Conservation (phyloP, 2,329 filamentous ascomycete species). For the Hymenoscyphus salicellus region DNA sequence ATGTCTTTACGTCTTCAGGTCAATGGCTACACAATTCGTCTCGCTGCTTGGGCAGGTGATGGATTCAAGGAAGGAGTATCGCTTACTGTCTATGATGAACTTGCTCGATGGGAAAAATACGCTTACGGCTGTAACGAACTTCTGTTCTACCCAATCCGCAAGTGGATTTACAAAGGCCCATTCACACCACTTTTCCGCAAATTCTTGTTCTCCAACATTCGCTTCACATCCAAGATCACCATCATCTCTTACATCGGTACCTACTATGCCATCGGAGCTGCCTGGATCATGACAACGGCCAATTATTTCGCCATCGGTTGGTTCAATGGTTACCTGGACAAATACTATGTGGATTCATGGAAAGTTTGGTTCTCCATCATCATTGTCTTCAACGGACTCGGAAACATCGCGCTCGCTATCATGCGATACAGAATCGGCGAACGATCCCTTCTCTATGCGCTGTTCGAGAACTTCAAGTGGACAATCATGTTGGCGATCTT, state of each 20-base stretch:
- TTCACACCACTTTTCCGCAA: constrained; percentile 75
- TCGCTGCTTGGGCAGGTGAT: constrained; percentile 70
- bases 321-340: constrained; percentile 74
- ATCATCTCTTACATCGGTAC: constrained; percentile 76
- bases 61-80: constrained; percentile 82
- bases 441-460: constrained; percentile 53
- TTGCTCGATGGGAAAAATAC: constrained; percentile 84
- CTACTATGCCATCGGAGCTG: constrained; percentile 74
- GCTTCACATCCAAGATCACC: constrained; percentile 72
- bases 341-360: constrained; percentile 78
- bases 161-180: constrained; percentile 70
- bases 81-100: constrained; percentile 78
- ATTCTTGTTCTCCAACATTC: constrained; percentile 71
- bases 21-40: constrained; percentile 67
- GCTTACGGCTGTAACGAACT: constrained; percentile 82
- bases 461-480: constrained; percentile 70
- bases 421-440: constrained; percentile 72
- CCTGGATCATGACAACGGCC: constrained; percentile 68
- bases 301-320: constrained; percentile 77
- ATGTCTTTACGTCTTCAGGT: constrained; percentile 76
- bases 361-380: constrained; percentile 78
- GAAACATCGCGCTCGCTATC: constrained; percentile 67
- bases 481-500: constrained; percentile 73
- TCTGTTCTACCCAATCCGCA: constrained; percentile 72
- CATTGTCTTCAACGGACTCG: constrained; percentile 72